These are phyloP conservation scores for Mycosarcoma maydis DNA, from an alignment of 1,284 basidiomycete species.

Conservation along the genomic window DNA sequence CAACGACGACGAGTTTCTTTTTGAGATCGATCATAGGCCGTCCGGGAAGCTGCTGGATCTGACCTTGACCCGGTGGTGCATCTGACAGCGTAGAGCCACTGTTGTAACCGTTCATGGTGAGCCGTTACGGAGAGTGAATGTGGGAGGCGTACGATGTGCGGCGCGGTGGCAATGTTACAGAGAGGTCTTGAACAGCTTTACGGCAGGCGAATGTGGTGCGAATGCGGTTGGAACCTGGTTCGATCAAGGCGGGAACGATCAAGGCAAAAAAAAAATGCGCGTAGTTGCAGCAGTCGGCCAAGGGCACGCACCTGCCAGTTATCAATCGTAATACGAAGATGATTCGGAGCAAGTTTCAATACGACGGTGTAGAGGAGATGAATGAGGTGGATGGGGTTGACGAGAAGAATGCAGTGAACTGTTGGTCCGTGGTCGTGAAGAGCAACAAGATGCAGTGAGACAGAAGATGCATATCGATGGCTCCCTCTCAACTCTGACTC, in stretches of 20 bases:
- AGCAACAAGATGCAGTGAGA: not conserved
- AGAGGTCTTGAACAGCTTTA: too few species aligned
- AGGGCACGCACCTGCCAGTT: too few species aligned
- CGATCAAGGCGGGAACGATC: too few species aligned
- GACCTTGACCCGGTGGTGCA: slow-evolving; percentile 44
- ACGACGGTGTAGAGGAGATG: not conserved
- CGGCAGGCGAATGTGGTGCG: too few species aligned
- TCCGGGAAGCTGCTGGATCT: slow-evolving; percentile 40
- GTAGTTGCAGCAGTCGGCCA: too few species aligned
- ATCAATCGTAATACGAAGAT: too few species aligned
- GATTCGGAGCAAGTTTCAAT: too few species aligned
- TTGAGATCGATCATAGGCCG: slow-evolving; percentile 56
- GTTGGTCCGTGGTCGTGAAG: slow-evolving; percentile 3
- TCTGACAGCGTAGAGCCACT: slow-evolving; percentile 47
- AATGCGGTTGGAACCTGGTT: too few species aligned
- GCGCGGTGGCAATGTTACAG: not conserved
- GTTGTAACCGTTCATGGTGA: slow-evolving; percentile 41
- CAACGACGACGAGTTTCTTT: slow-evolving; percentile 73
- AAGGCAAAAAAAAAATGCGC: too few species aligned
- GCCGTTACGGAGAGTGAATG: not conserved
- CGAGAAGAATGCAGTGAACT: too few species aligned
- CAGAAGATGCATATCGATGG: not conserved
- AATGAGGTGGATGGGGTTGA: not conserved
- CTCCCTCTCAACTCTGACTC: not conserved
- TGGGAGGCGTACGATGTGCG: not conserved